Base-by-base conservation (phyloP, 2,329 filamentous ascomycete species). In the Sclerotinia trifoliorum region DNA sequence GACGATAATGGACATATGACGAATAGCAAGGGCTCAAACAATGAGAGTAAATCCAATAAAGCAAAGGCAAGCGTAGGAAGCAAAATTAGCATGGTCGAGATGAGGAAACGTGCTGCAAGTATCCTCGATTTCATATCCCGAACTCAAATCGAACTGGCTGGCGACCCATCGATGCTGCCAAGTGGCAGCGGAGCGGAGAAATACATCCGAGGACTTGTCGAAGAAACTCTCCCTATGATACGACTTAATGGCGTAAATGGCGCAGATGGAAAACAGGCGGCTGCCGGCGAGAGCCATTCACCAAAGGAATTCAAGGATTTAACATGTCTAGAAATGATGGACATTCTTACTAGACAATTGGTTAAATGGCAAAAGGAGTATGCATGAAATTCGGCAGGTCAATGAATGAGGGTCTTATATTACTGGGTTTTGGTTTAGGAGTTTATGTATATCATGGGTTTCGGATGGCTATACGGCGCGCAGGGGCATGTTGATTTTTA, bases 61-160 rank as follows among this genome's bases (percentile, higher is more conserved):
- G 71, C 72, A 32, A 79, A 78, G 72, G 73, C 74, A 48, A 79
- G 78, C 70, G 81, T 79, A 49, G 76, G 79, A 63, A 80, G 81
- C 73, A 93, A 91, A 78, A 86, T 93, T 68, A 94, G 89, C 39
- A 91, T 96, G 88, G 89, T 89, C 69, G 93, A 97, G 76, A 93
- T 96, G 87, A 92, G 91, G 80, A 88, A 91, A 72, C 89, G 93
- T 13, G 92, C 94, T 7, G 87, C 91, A 5, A 90, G 87, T 26
- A 96, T 97, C 77, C 84, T 96, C 69, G 93, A 95, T 73, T 97
- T 94, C 76, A 97, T 97, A 71, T 90, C 91, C 5, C 88, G 92
- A 72, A 94, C 93, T 68, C 93, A 97, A 78, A 84, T 96, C 8
- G 94, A 97, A 75, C 86, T 96, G 79, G 93, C 92, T 1, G 88